Evolutionary conservation across 306 rosid species (phyloP).

Genomic region (Astragalus membranaceus): DNA sequence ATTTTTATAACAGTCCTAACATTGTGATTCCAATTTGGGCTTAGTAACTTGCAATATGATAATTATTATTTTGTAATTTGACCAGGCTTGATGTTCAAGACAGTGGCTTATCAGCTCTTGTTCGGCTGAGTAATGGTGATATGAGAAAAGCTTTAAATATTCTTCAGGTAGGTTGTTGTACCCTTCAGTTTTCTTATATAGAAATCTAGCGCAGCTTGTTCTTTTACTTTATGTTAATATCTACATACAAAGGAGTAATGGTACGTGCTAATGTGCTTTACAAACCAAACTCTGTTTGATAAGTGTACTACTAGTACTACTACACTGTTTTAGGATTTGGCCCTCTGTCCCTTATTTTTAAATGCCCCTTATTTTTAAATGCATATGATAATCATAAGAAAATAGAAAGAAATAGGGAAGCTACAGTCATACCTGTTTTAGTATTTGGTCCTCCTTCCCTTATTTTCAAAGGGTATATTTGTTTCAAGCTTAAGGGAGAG

Average conservation of each 20-base stretch:
- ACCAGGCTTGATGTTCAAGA: slow-evolving; percentile 77
- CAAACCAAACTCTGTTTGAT: not conserved
- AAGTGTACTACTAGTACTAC: not conserved
- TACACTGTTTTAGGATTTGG: not conserved
- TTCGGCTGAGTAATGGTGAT: slow-evolving; percentile 88
- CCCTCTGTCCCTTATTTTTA: not conserved
- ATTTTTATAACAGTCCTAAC: not conserved
- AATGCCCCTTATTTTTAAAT: not conserved
- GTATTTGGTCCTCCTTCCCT: too few relatives aligned
- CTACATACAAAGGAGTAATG: not conserved
- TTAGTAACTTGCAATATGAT: slow-evolving; percentile 16
- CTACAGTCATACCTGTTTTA: not conserved
- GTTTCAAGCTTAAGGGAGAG: too few relatives aligned
- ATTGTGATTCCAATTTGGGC: slow-evolving; percentile 1
- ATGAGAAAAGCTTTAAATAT: slow-evolving; percentile 92
- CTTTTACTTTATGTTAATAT: slow-evolving; percentile 2
- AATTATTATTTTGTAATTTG: slow-evolving; percentile 12
- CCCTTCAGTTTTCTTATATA: not conserved
- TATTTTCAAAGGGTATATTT: too few relatives aligned
- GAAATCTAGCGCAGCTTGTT: not conserved
- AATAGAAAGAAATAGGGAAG: not conserved
- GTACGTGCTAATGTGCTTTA: not conserved
- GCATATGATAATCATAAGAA: too few relatives aligned
- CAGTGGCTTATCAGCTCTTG: slow-evolving; percentile 67
- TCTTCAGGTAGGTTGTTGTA: slow-evolving; percentile 54